Evolutionary conservation across 345 rosid species (phyloP).

Genomic region (Mallotus nudiflorus): DNA sequence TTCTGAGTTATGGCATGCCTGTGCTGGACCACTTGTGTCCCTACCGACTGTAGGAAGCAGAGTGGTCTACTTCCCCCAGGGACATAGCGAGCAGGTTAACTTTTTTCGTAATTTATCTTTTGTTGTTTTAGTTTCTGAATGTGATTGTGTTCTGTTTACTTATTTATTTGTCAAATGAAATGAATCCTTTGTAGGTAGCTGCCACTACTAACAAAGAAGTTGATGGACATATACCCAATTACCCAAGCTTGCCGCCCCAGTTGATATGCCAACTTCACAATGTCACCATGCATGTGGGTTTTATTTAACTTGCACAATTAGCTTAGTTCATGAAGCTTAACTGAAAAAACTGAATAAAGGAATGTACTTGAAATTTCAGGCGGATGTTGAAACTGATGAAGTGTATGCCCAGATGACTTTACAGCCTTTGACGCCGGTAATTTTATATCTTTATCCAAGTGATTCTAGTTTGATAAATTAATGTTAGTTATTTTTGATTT

Average conservation of each 20-base stretch:
- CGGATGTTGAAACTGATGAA: constrained; percentile 35
- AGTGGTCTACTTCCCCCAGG: constrained; percentile 41
- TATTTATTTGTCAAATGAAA: neutral
- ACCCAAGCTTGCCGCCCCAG: constrained; percentile 35
- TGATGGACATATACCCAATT: constrained; percentile 36
- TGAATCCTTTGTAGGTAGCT: constrained; percentile 24
- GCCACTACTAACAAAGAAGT: constrained; percentile 35
- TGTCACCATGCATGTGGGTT: constrained; percentile 34
- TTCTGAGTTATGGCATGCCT: constrained; percentile 40
- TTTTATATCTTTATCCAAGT: neutral
- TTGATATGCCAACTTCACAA: constrained; percentile 36
- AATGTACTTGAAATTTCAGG: constrained; percentile 23
- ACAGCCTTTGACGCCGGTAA: constrained; percentile 31
- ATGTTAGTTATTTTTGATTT: neutral
- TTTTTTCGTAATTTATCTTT: neutral
- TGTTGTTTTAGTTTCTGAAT: neutral
- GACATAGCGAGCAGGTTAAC: constrained; percentile 36
- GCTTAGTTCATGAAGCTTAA: neutral
- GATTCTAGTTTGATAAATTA: neutral
- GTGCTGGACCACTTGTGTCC: constrained; percentile 39
- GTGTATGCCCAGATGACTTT: constrained; percentile 37
- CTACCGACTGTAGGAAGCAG: constrained; percentile 32
- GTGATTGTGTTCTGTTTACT: too few species aligned
- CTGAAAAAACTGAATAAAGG: neutral
- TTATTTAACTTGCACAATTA: neutral